Evolutionary conservation across 495 filamentous ascomycete genomes (phyloP).

Genomic region (Hypoxylon lenormandii): DNA sequence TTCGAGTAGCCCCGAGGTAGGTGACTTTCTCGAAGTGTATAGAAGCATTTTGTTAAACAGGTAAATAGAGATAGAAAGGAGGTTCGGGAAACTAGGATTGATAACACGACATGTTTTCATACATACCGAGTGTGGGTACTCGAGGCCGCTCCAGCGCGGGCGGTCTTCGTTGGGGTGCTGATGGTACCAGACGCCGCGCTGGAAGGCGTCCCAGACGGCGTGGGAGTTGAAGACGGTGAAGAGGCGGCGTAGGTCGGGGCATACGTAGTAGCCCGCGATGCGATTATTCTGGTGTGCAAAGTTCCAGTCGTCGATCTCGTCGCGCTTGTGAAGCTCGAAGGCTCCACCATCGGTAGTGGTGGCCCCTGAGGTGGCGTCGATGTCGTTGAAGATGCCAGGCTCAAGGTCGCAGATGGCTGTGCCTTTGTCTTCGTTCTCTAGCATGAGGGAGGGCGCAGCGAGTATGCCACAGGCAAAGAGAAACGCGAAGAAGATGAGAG

Average conservation of each 20-base stretch:
- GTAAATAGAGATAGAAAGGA: no score
- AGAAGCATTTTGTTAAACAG: no score
- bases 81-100: no score
- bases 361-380: not conserved
- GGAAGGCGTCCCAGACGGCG: conserved; percentile 27
- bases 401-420: not conserved
- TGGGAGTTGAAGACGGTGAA: conserved; percentile 11
- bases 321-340: not conserved
- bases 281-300: conserved; percentile 2
- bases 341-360: no score
- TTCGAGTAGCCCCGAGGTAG: no score
- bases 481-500: not conserved
- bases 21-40: no score
- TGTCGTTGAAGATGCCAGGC: not conserved
- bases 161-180: conserved; percentile 6
- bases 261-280: conserved; percentile 17
- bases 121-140: conserved; percentile 13
- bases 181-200: conserved; percentile 12
- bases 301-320: conserved; percentile 30
- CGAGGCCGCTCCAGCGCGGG: conserved; percentile 21
- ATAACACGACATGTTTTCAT: no score
- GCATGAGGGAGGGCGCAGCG: not conserved
- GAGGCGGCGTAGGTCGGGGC: conserved; percentile 10
- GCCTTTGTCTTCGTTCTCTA: not conserved
- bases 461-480: not conserved